Percentiles rank a stretch among this genome's conserved stretches.
phyloP scores from a whole-genome alignment of 176 grass and related monocot genomes.

The Triticum monococcum region DNA sequence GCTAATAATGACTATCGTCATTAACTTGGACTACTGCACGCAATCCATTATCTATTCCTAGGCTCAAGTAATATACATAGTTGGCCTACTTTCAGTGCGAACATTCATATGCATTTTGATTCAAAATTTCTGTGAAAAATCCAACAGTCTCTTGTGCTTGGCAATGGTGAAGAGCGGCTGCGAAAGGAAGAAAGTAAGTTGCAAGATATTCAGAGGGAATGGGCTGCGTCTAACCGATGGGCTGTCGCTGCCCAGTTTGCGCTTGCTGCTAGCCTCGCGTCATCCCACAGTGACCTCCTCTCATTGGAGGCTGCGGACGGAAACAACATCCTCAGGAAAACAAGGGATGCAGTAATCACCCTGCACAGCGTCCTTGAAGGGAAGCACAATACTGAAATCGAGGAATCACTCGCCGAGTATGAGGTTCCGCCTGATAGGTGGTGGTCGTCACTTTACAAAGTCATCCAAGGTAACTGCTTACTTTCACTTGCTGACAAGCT shows the following conservation, averaged over 20 bases:
- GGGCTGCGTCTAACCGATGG: slow-evolving; percentile 87
- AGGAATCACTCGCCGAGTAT: slow-evolving; percentile 64
- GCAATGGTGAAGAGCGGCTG: slow-evolving; percentile 53
- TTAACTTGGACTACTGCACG: not conserved
- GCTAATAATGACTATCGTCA: not conserved
- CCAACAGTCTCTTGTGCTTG: slow-evolving; percentile 71
- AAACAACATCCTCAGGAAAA: slow-evolving; percentile 78
- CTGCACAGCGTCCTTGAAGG: slow-evolving; percentile 89
- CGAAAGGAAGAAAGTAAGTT: slow-evolving; percentile 61
- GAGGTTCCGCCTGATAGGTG: slow-evolving; percentile 71
- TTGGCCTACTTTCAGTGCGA: not conserved
- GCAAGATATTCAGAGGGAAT: slow-evolving; percentile 75
- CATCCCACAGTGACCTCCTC: slow-evolving; percentile 83
- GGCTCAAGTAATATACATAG: not conserved
- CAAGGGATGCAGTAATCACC: slow-evolving; percentile 87
- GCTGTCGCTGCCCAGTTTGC: slow-evolving; percentile 77
- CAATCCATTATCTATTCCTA: too few relatives aligned
- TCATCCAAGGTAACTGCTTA: slow-evolving; percentile 72
- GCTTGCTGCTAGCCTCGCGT: slow-evolving; percentile 69
- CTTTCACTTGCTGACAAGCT: not conserved
- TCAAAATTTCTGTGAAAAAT: slow-evolving; percentile 30
- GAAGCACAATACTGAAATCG: slow-evolving; percentile 76
- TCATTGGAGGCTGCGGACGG: slow-evolving; percentile 59
- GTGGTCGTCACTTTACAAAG: slow-evolving; percentile 97
- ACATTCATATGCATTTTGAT: slow-evolving; percentile 28